Evolutionary conservation across 257 asterid species (phyloP).

Genomic region (Eucommia ulmoides): DNA sequence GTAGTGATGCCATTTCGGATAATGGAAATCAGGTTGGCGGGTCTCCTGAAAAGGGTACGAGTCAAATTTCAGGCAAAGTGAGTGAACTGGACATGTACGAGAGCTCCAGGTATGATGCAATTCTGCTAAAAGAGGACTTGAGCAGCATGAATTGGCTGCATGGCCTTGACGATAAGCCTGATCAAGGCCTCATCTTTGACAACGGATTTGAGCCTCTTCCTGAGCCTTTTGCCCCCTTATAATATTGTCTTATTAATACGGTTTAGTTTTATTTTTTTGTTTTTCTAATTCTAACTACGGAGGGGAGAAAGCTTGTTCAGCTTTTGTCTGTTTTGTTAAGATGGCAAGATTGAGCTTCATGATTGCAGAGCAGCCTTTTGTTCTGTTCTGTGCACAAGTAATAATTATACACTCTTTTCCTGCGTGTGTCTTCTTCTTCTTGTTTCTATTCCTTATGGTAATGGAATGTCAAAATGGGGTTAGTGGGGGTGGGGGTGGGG

Average conservation of each 20-base stretch:
- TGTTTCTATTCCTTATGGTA: too few species aligned
- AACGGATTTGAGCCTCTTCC: conserved; percentile 81
- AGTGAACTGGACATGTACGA: conserved; percentile 58
- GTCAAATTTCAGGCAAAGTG: conserved; percentile 42
- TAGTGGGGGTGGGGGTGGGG: too few species aligned
- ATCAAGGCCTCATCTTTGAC: conserved; percentile 73
- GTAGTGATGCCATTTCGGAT: conserved; percentile 33
- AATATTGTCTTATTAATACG: conserved; percentile 15
- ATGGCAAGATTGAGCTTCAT: too few species aligned
- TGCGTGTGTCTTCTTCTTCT: too few species aligned
- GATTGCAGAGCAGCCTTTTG: too few species aligned
- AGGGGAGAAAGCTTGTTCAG: too few species aligned
- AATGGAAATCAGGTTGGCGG: conserved; percentile 31
- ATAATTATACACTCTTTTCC: too few species aligned
- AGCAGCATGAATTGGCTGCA: conserved; percentile 86
- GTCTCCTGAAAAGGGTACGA: conserved; percentile 42
- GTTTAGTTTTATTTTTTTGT: conserved; percentile 2
- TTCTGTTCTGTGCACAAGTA: too few species aligned
- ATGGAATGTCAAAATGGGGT: too few species aligned
- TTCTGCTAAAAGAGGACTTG: conserved; percentile 64
- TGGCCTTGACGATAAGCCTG: conserved; percentile 68
- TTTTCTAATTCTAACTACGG: too few species aligned
- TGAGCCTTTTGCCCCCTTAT: conserved; percentile 76
- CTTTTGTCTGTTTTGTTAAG: too few species aligned
- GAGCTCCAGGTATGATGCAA: conserved; percentile 75